These are phyloP conservation scores for Aspergillus persii DNA, from an alignment of 2,329 filamentous ascomycete species.

Conservation along the genomic window DNA sequence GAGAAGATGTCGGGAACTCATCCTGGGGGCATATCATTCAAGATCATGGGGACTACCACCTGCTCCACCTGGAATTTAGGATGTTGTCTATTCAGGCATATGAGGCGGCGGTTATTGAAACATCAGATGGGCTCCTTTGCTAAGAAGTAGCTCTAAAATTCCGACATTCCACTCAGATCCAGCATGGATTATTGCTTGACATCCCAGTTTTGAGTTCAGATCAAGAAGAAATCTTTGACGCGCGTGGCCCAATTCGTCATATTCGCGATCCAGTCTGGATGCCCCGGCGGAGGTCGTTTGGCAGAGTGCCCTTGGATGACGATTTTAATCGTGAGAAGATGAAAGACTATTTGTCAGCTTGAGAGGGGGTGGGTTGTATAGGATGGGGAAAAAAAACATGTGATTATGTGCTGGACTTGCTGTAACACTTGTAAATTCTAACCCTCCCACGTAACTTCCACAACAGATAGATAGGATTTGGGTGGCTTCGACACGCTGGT, in stretches of 20 bases:
- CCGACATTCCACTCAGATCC: not conserved
- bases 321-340: too few species aligned
- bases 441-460: not conserved
- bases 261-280: too few species aligned
- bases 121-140: not conserved
- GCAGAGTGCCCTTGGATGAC: too few species aligned
- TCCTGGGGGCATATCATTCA: conserved; percentile 51
- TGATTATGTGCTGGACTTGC: too few species aligned
- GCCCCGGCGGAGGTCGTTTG: too few species aligned
- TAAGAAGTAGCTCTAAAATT: not conserved
- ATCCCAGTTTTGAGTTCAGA: not conserved
- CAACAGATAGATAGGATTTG: not conserved
- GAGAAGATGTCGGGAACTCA: conserved; percentile 37
- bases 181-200: not conserved
- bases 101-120: not conserved
- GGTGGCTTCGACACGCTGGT: not conserved
- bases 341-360: too few species aligned
- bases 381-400: too few species aligned
- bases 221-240: not conserved
- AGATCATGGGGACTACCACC: conserved; percentile 35
- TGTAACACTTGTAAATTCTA: not conserved
- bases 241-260: too few species aligned
- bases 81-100: conserved; percentile 46
- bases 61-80: conserved; percentile 48
- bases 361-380: too few species aligned